These are phyloP conservation scores for Claviceps quebecensis DNA, from an alignment of 2,329 filamentous ascomycete species.

Conservation along the genomic window DNA sequence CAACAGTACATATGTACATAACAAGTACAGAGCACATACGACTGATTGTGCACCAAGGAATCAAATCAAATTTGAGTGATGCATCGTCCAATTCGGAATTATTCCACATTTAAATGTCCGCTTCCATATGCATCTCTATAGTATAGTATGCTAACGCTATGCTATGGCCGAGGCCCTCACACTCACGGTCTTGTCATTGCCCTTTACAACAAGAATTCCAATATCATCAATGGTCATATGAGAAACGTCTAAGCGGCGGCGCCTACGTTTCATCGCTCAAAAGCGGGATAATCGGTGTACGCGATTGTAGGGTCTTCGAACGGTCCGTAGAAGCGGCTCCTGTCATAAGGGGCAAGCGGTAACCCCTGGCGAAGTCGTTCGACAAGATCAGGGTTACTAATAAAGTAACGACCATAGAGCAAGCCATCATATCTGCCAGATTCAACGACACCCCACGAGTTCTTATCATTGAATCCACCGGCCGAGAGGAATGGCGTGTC, in stretches of 20 bases:
- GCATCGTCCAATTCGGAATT: no score
- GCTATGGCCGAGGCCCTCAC: not conserved
- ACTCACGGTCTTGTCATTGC: not conserved
- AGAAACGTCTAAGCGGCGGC: not conserved
- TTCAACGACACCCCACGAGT: slow-evolving; percentile 29
- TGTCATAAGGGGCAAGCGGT: slow-evolving; percentile 27
- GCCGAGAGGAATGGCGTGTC: slow-evolving; percentile 40
- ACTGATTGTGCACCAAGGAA: no score
- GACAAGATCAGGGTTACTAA: slow-evolving; percentile 34
- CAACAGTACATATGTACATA: no score
- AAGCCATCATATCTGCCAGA: slow-evolving; percentile 33
- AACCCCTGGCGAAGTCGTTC: slow-evolving; percentile 25
- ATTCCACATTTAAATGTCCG: no score
- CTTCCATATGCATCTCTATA: no score
- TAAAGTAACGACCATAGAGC: slow-evolving; percentile 32
- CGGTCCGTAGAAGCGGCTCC: slow-evolving; percentile 29
- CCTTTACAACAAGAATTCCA: not conserved
- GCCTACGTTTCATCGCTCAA: slow-evolving; percentile 2
- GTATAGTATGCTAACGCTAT: not conserved
- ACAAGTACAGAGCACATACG: no score
- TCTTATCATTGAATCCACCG: slow-evolving; percentile 38
- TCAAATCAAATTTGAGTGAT: no score
- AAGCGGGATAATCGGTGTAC: slow-evolving; percentile 21
- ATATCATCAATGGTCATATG: not conserved
- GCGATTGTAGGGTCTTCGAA: slow-evolving; percentile 20